Conservation (phyloP, 2,329 filamentous ascomycete species). For the Monosporascus ibericus region DNA sequence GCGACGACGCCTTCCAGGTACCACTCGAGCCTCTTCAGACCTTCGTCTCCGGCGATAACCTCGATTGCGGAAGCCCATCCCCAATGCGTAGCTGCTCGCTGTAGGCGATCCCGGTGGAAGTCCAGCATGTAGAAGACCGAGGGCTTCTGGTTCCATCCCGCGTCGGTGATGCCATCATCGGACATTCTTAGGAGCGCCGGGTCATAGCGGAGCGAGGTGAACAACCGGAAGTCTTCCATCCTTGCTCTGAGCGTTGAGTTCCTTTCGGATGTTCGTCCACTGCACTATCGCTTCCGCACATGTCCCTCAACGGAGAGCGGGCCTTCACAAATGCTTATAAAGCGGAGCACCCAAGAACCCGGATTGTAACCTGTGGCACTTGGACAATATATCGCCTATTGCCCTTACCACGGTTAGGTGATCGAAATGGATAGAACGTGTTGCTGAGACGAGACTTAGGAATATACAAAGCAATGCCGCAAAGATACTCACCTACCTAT, state of each 20-base stretch:
- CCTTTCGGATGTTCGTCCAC: not conserved
- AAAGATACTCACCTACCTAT: too few relatives aligned
- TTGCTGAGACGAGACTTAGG: too few relatives aligned
- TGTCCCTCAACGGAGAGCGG: too few relatives aligned
- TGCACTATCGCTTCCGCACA: too few relatives aligned
- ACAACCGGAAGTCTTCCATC: conserved; percentile 50
- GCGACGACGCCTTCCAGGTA: conserved; percentile 27
- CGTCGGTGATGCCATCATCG: conserved; percentile 29
- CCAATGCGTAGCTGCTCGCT: conserved; percentile 56
- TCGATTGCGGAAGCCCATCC: conserved; percentile 43
- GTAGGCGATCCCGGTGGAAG: conserved; percentile 71
- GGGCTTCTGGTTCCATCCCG: conserved; percentile 47
- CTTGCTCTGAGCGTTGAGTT: conserved; percentile 15
- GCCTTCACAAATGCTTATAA: too few relatives aligned
- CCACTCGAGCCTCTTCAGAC: conserved; percentile 36
- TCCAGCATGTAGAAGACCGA: conserved; percentile 74
- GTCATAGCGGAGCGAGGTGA: conserved; percentile 70
- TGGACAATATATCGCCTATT: too few relatives aligned
- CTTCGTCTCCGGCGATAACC: conserved; percentile 37
- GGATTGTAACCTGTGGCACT: too few relatives aligned
- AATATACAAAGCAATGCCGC: too few relatives aligned
- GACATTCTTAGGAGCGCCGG: conserved; percentile 43
- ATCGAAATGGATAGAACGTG: too few relatives aligned
- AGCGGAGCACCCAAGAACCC: too few relatives aligned
- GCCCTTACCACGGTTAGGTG: too few relatives aligned